A percentile compares a stretch with the other conserved stretches of the same genome.
phyloP scores from a whole-genome alignment of 345 rosid species.

The Hibiscus mutabilis region DNA sequence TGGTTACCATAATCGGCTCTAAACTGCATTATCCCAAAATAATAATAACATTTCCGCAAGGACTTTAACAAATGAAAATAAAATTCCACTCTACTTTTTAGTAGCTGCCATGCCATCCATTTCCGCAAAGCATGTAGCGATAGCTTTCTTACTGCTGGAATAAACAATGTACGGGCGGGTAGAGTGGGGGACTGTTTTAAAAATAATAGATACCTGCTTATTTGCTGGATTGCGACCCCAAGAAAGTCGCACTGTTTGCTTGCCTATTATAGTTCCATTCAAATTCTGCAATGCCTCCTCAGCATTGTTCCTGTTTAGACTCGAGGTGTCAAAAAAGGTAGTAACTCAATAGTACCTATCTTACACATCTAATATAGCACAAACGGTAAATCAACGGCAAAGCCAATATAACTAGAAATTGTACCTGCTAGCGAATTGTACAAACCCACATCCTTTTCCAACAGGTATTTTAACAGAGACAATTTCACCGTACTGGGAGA shows the following conservation, averaged over 20 bases:
- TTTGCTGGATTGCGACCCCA: constrained; percentile 83
- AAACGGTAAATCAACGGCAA: not conserved
- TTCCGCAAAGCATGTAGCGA: not conserved
- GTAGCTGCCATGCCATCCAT: not conserved
- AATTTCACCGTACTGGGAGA: constrained; percentile 73
- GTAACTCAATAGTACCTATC: not conserved
- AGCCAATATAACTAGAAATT: constrained; percentile 1
- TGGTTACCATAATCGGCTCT: constrained; percentile 73
- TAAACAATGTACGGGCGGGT: not conserved
- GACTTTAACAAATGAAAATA: no score
- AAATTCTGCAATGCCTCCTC: constrained; percentile 88
- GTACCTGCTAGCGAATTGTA: constrained; percentile 84
- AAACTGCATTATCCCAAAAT: constrained; percentile 33
- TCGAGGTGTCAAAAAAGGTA: constrained; percentile 5
- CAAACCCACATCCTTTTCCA: constrained; percentile 93
- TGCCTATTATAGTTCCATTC: constrained; percentile 56
- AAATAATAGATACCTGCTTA: constrained; percentile 50
- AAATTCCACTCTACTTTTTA: not conserved
- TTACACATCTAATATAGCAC: not conserved
- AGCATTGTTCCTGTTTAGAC: constrained; percentile 51
- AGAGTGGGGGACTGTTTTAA: not conserved
- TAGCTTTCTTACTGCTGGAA: not conserved
- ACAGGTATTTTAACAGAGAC: constrained; percentile 82
- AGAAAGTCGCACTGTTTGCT: constrained; percentile 71
- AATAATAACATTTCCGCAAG: not conserved